Base-by-base conservation (phyloP, 1,284 basidiomycete genomes). In the Fomitopsis betulina region DNA sequence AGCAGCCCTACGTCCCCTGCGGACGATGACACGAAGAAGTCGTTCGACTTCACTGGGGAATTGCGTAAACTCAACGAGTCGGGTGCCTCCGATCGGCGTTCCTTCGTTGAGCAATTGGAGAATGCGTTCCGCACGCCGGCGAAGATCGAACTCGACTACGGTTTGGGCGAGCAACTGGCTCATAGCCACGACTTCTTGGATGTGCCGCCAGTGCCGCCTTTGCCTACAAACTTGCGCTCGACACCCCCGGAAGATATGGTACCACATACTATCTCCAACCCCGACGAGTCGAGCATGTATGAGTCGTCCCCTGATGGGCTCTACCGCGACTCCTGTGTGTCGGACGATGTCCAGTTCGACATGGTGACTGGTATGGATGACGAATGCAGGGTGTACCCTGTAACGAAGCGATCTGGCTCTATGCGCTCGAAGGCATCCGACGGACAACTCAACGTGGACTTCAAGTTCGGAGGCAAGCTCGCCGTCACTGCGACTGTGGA, bases 41-140 rank as follows among this genome's bases (percentile, higher is more conserved):
- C 87, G 1, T 95, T 94, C 63, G 92, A 94, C 69, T 95, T 94
- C 67, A 94, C 92, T 0, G 86, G 84, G 23, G 93, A 94, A 70
- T 75, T 92, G 53, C 76, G 81, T 68, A 83, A 77, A 62, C 79
- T 94, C 45, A 87, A 87, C 58, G 84, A 86, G 64, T 85, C 82
- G 6, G 87, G 88, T 27, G 85, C 69, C 2, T 84, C 84, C 0
- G 83, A 89, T 65, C 74, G 90, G 4, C 76, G 74, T 6, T 93
- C 90, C 70, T 94, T 95, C 66, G 85, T 94, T 3, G 90, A 92
- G 69, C 87, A 91, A 68, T 73, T 92, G 10, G 90, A 91, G 72
- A 84, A 79, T 53, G 89, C 89, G 0, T 92, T 92, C 76, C 79
- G 81, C 58, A 89, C 88, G 0, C 89, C 89, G 0, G 82, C 85